A percentile compares a stretch with the other conserved stretches of the same genome.
Evolutionary conservation across 306 rosid species (phyloP).

Genomic region (Pyrus communis): DNA sequence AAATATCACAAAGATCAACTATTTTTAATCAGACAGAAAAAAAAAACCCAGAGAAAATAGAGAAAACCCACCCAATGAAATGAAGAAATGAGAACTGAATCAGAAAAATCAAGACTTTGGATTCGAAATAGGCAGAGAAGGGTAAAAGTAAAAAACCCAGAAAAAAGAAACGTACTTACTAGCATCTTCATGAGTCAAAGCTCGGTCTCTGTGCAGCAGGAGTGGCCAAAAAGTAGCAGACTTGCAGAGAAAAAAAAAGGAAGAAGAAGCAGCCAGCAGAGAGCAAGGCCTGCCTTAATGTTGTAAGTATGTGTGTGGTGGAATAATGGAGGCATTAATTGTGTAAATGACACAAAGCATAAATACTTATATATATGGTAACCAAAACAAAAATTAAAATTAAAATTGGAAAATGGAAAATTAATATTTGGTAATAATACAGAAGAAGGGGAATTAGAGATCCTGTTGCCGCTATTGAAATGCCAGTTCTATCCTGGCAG

Average conservation of each 20-base stretch:
- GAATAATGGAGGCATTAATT: conserved; percentile 55
- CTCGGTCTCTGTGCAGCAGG: conserved; percentile 36
- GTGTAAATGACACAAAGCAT: conserved; percentile 52
- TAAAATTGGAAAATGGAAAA: neutral
- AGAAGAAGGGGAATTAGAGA: neutral
- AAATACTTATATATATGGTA: conserved; percentile 31
- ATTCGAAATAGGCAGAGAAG: conserved; percentile 1
- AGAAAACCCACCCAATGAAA: conserved; percentile 10
- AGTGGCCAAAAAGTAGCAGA: conserved; percentile 33
- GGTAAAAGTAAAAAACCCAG: neutral
- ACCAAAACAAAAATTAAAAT: neutral
- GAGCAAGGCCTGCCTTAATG: conserved; percentile 7
- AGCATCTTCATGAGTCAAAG: conserved; percentile 82
- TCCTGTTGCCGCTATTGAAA: conserved; percentile 14
- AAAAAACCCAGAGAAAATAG: neutral
- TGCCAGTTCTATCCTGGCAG: conserved; percentile 25
- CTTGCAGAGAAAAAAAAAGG: conserved; percentile 16
- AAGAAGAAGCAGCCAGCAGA: conserved; percentile 13
- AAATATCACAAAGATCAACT: conserved; percentile 2
- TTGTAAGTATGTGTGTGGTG: conserved; percentile 20
- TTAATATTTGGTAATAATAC: neutral
- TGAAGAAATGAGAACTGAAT: conserved; percentile 8
- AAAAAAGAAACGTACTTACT: conserved; percentile 90
- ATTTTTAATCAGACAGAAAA: neutral
- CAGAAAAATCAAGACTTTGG: conserved; percentile 14